These are phyloP conservation scores for Populus hybrid DNA, from an alignment of 441 rosid species.

Conservation along the genomic window DNA sequence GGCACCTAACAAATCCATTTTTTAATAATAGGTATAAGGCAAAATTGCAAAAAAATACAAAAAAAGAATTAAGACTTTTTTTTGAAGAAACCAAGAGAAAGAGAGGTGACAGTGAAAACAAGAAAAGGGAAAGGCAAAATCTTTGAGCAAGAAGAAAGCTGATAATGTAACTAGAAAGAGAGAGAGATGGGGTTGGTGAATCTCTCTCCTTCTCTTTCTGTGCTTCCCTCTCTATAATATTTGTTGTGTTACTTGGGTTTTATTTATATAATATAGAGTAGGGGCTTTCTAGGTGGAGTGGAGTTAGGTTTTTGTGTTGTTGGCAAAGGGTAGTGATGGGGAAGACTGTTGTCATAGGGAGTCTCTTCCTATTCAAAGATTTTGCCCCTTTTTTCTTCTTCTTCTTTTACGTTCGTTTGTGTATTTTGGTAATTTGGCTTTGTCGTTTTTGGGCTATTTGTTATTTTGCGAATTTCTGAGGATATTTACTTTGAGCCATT, in stretches of 20 bases:
- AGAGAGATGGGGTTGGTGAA: conserved; percentile 27
- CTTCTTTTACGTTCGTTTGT: no score
- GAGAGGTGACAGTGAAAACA: conserved; percentile 18
- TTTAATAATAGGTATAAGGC: conserved; percentile 3
- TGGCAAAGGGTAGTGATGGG: neutral
- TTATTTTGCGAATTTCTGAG: neutral
- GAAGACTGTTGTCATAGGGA: neutral
- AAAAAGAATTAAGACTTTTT: neutral
- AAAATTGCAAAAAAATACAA: conserved; percentile 1
- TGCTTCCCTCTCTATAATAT: conserved; percentile 1
- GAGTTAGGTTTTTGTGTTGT: conserved; percentile 3
- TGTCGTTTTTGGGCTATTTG: neutral
- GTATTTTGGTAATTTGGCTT: neutral
- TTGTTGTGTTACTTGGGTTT: neutral
- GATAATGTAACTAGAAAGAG: conserved; percentile 5
- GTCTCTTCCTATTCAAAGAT: neutral
- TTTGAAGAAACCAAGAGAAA: conserved; percentile 12
- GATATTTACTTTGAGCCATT: neutral
- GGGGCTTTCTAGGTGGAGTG: neutral
- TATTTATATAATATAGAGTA: neutral
- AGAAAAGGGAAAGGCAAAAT: neutral
- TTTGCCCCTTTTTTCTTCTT: neutral
- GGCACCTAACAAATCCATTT: conserved; percentile 16
- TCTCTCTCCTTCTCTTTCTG: conserved; percentile 9
- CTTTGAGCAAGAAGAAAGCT: neutral